These are phyloP conservation scores for Aureobasidium sp. DNA, from an alignment of 2,329 filamentous ascomycete genomes.

Conservation along the genomic window DNA sequence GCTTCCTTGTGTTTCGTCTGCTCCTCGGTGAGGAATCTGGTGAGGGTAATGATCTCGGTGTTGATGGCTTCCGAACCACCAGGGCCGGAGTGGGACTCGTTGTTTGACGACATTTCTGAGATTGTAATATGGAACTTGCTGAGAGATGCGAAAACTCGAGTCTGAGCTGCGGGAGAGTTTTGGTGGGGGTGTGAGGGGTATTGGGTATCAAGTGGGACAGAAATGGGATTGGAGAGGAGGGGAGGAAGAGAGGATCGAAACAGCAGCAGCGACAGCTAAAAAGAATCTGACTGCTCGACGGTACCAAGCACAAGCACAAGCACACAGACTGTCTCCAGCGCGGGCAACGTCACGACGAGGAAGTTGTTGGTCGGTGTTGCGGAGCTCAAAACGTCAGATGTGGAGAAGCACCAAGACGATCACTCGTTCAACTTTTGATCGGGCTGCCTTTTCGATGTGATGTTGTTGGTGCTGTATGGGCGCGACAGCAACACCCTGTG, in stretches of 20 bases:
- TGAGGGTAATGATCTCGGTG: slow-evolving; percentile 92
- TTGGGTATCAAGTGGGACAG: slow-evolving; percentile 7
- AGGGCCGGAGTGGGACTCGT: slow-evolving; percentile 39
- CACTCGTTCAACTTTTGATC: neutral
- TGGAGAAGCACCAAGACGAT: slow-evolving; percentile 13
- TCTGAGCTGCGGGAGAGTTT: neutral
- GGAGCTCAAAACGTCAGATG: slow-evolving; percentile 17
- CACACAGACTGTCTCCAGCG: neutral
- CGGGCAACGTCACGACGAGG: neutral
- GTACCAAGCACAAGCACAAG: neutral
- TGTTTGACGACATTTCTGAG: slow-evolving; percentile 32
- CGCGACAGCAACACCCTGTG: neutral
- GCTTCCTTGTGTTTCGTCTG: slow-evolving; percentile 89
- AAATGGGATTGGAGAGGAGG: neutral
- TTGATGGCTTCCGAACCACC: slow-evolving; percentile 73
- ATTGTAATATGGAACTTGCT: neutral
- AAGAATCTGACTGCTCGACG: neutral
- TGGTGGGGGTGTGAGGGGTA: neutral
- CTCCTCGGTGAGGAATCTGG: slow-evolving; percentile 92
- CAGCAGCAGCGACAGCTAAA: slow-evolving; percentile 3
- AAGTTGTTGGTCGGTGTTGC: slow-evolving; percentile 15
- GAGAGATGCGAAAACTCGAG: neutral
- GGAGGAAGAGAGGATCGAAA: neutral
- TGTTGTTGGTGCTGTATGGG: neutral
- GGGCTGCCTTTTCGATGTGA: neutral